Percentiles rank a stretch among this genome's conserved stretches.
These are phyloP conservation scores for Sporothrix euskadiensis DNA, from an alignment of 2,329 filamentous ascomycete genomes.

Conservation along the genomic window DNA sequence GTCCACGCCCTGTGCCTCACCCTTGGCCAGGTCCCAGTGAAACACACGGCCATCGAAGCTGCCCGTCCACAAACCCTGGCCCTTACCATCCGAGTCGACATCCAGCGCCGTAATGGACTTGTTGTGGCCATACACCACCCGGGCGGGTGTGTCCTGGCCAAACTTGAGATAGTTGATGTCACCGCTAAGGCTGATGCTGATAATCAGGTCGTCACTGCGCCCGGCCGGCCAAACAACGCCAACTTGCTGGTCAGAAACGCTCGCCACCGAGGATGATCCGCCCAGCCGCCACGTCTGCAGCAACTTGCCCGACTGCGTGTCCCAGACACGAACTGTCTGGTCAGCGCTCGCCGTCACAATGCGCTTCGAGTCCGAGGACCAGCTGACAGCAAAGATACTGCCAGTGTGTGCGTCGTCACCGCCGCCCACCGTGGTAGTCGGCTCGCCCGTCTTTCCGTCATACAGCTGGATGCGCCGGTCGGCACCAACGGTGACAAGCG, in stretches of 20 bases:
- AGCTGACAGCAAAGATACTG: conserved; percentile 89
- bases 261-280: conserved; percentile 64
- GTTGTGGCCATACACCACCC: conserved; percentile 81
- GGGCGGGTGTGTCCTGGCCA: conserved; percentile 67
- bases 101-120: conserved; percentile 83
- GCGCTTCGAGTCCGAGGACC: conserved; percentile 81
- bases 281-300: conserved; percentile 85
- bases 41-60: conserved; percentile 89
- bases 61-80: conserved; percentile 76
- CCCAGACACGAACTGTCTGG: conserved; percentile 93
- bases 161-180: conserved; percentile 86
- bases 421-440: conserved; percentile 68
- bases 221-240: conserved; percentile 88
- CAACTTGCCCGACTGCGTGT: conserved; percentile 74
- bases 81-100: conserved; percentile 55
- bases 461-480: conserved; percentile 92
- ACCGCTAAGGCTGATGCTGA: conserved; percentile 84
- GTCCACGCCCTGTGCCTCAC: conserved; percentile 69
- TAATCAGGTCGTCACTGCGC: conserved; percentile 80
- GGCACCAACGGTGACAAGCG: conserved; percentile 85
- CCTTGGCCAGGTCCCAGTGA: conserved; percentile 75
- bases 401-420: conserved; percentile 70
- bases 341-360: conserved; percentile 92
- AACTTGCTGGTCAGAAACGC: conserved; percentile 83
- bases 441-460: conserved; percentile 91